phyloP scores from a whole-genome alignment of 805 yeast genomes.

The Candida chauliodis region DNA sequence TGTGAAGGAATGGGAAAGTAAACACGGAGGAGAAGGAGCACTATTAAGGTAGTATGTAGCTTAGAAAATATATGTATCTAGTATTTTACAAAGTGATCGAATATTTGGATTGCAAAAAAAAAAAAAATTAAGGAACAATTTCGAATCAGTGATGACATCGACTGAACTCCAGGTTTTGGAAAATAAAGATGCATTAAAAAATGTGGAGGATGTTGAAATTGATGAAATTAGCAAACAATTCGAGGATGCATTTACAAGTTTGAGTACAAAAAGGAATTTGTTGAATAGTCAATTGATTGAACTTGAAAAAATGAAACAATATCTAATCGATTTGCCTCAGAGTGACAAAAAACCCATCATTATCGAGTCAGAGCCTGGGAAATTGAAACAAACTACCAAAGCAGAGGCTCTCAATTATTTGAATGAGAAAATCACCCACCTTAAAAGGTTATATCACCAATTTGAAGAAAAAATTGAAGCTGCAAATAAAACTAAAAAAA shows the following conservation, averaged over 20 bases:
- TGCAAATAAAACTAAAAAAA: conserved; percentile 28
- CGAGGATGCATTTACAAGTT: conserved; percentile 4
- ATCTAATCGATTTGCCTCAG: background rate
- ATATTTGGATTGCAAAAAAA: background rate
- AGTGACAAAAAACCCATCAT: conserved; percentile 11
- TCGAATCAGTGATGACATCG: background rate
- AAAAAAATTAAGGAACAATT: background rate
- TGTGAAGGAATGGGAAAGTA: conserved; percentile 26
- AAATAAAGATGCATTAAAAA: background rate
- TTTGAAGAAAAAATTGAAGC: conserved; percentile 37
- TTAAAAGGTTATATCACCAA: conserved; percentile 38
- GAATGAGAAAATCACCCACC: conserved; percentile 21
- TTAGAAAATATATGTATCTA: no score
- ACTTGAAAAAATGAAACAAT: conserved; percentile 2
- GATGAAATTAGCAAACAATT: conserved; percentile 3
- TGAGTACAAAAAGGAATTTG: conserved; percentile 1
- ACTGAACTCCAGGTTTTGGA: background rate
- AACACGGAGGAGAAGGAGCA: conserved; percentile 10
- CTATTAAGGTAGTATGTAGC: conserved; percentile 2
- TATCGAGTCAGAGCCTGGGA: conserved; percentile 39
- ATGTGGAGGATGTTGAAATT: background rate
- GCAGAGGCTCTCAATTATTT: conserved; percentile 26
- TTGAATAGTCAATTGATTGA: conserved; percentile 4
- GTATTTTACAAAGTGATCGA: background rate
- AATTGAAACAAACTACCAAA: conserved; percentile 31